phyloP scores from a whole-genome alignment of 1,284 basidiomycete genomes.

The Athelia sp. region DNA sequence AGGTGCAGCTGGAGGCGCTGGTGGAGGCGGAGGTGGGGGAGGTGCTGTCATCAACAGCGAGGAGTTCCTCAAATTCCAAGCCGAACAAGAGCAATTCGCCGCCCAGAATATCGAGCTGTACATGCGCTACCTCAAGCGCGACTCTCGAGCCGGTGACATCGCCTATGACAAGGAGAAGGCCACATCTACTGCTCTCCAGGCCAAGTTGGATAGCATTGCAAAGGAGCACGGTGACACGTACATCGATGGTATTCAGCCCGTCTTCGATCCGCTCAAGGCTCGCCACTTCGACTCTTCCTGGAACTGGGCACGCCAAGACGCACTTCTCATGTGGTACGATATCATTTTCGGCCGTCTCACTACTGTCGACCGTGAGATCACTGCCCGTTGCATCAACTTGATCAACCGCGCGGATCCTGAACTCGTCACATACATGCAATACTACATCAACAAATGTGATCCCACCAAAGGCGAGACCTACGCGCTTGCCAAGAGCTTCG shows the following conservation, averaged over 20 bases:
- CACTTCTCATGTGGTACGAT: conserved; percentile 94
- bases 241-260: conserved; percentile 91
- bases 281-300: conserved; percentile 97
- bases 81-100: conserved; percentile 90
- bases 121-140: conserved; percentile 93
- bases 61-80: conserved; percentile 95
- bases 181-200: conserved; percentile 70
- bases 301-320: conserved; percentile 99
- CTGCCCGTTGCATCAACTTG: conserved; percentile 94
- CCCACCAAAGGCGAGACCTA: conserved; percentile 87
- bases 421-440: conserved; percentile 92
- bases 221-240: conserved; percentile 92
- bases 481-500: conserved; percentile 93
- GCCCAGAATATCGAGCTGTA: conserved; percentile 92
- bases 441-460: conserved; percentile 85
- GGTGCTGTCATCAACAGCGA: conserved; percentile 95
- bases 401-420: conserved; percentile 96
- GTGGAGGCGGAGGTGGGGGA: conserved; percentile 57
- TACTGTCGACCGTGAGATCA: conserved; percentile 91
- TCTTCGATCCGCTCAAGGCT: conserved; percentile 93
- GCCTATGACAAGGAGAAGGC: conserved; percentile 85
- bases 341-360: conserved; percentile 94
- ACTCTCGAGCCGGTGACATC: conserved; percentile 89
- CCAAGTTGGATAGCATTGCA: conserved; percentile 82
- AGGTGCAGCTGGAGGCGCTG: conserved; percentile 57